Percentiles rank a stretch among this genome's conserved stretches.
Conservation (phyloP, 345 rosid genomes). For the Atalantia buxifolia region DNA sequence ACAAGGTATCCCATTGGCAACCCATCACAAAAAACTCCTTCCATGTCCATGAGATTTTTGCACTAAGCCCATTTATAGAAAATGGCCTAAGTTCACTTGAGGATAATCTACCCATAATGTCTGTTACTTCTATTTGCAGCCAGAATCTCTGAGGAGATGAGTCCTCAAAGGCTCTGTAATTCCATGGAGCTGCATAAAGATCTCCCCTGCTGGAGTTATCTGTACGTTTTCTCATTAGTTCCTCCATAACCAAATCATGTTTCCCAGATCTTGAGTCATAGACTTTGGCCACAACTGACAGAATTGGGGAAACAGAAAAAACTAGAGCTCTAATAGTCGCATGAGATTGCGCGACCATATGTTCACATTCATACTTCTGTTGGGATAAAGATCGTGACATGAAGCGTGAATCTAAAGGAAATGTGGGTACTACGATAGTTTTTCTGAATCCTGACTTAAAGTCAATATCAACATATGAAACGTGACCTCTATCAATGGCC, state of each 20-base stretch:
- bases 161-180: conserved; percentile 82
- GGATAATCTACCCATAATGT: conserved; percentile 51
- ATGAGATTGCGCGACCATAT: conserved; percentile 68
- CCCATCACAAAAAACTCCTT: conserved; percentile 89
- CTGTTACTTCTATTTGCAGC: conserved; percentile 78
- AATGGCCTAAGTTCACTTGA: conserved; percentile 69
- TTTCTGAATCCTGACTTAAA: conserved; percentile 54
- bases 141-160: conserved; percentile 83
- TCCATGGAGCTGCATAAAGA: conserved; percentile 79
- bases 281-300: conserved; percentile 69
- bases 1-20: conserved; percentile 71
- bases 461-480: conserved; percentile 71
- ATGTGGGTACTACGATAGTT: conserved; percentile 76
- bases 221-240: conserved; percentile 54
- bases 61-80: conserved; percentile 64
- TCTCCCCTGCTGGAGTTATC: conserved; percentile 56
- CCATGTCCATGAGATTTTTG: conserved; percentile 83
- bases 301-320: conserved; percentile 61
- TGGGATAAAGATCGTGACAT: conserved; percentile 67
- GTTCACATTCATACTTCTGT: conserved; percentile 57
- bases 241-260: conserved; percentile 59
- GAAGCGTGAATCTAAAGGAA: conserved; percentile 90
- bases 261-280: conserved; percentile 66
- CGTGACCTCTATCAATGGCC: conserved; percentile 87
- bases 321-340: conserved; percentile 82